A percentile compares a stretch with the other conserved stretches of the same genome.
These are phyloP conservation scores for Tolypocladium endophyticum DNA, from an alignment of 2,329 filamentous ascomycete species.

Conservation along the genomic window DNA sequence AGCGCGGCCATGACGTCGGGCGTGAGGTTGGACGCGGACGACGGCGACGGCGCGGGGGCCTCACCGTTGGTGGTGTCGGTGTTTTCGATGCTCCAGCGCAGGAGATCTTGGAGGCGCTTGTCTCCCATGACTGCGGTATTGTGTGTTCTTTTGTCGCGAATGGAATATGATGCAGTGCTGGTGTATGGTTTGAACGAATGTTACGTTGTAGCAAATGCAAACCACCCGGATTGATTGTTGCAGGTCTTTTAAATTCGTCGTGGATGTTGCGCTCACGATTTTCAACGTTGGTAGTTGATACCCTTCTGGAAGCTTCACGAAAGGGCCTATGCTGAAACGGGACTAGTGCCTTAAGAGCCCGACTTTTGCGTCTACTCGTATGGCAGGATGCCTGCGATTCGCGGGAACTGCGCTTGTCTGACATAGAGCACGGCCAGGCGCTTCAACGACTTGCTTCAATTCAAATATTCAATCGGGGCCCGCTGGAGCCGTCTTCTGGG, in stretches of 20 bases:
- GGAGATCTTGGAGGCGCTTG: constrained; percentile 59
- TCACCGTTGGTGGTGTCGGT: constrained; percentile 21
- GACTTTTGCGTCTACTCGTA: no score
- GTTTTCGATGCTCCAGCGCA: constrained; percentile 63
- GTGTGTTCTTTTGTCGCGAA: neutral
- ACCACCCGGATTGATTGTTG: neutral
- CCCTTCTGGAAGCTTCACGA: constrained; percentile 33
- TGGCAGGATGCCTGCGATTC: no score
- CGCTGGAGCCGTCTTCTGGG: no score
- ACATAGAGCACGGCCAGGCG: neutral
- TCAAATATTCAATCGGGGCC: neutral
- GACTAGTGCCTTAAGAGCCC: neutral
- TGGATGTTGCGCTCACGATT: neutral
- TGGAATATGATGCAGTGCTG: neutral
- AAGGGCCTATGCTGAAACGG: constrained; percentile 9
- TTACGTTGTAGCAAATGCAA: neutral
- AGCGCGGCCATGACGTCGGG: constrained; percentile 63
- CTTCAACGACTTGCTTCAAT: neutral
- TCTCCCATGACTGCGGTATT: constrained; percentile 27
- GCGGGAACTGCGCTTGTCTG: no score
- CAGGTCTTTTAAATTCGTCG: neutral
- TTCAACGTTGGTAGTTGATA: constrained; percentile 10
- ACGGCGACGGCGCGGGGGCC: constrained; percentile 18
- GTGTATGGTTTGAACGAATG: neutral
- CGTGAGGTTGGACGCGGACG: constrained; percentile 39